Conservation (phyloP, 306 rosid species). For the Casuarina equisetifolia region DNA sequence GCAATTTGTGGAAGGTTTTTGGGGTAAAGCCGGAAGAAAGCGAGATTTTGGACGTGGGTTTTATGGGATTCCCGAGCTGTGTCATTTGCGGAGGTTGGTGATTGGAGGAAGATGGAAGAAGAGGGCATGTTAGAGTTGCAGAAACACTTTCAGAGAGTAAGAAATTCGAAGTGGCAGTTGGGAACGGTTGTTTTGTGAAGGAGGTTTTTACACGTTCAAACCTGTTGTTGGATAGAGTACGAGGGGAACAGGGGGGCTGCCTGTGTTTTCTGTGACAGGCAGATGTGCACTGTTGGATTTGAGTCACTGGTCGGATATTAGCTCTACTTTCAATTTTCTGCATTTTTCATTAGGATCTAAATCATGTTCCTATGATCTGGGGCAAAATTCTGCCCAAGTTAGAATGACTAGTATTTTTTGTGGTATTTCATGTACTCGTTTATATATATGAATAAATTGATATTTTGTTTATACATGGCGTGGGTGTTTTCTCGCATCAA, state of each 20-base stretch:
- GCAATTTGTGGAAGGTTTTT: conserved; percentile 23
- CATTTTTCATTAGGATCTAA: too few species aligned
- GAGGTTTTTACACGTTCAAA: conserved; percentile 53
- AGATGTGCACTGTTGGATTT: neutral
- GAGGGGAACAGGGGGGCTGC: neutral
- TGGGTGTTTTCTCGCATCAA: too few species aligned
- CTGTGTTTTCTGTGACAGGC: neutral
- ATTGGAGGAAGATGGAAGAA: conserved; percentile 11
- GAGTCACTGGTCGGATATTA: too few species aligned
- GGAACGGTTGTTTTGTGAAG: conserved; percentile 42
- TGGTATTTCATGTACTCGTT: too few species aligned
- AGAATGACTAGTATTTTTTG: too few species aligned
- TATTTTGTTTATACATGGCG: too few species aligned
- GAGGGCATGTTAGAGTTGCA: conserved; percentile 32
- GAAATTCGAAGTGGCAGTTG: conserved; percentile 4
- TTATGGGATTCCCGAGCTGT: conserved; percentile 32
- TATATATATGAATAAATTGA: too few species aligned
- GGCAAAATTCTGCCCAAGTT: too few species aligned
- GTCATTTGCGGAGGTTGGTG: conserved; percentile 41
- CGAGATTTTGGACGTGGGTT: conserved; percentile 31
- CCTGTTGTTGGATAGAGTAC: neutral
- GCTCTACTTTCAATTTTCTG: too few species aligned
- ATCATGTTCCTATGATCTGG: too few species aligned
- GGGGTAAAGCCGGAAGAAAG: conserved; percentile 48
- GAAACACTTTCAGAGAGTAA: neutral